Base-by-base conservation (phyloP, 805 yeast genomes). In the Martiniozyma abietophila region DNA sequence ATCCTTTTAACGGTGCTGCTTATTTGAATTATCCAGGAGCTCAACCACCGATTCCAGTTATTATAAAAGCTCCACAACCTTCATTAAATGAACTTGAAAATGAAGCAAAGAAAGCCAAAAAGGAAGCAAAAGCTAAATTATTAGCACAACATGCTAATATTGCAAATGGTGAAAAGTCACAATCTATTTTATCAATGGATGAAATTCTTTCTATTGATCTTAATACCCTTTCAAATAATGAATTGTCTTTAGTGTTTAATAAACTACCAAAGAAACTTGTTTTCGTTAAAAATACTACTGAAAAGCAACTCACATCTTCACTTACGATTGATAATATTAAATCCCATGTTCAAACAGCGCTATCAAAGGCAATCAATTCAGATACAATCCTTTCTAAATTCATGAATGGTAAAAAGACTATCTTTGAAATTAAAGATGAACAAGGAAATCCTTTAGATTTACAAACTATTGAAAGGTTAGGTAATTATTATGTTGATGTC, bases 1-100 rank as follows among this genome's bases (percentile, higher is more conserved):
- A 84, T 48, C 71, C 73, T 27, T 48, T 63, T 40, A 77, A 82
- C 48, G 81, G 84, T 28, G 96, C 95, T 3, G 69, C 73, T 14
- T 86, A 84, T 49, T 65, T 84, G 47, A 50, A 54, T 29, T 30
- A 38, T 18, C 40, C 43, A n/a, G 56, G 50, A 23, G 49, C 60
- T 20, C 29, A 44, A 35, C 60, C 62, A 16, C 43, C 39, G 12
- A 58, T 59, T 28, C 58, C 58, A 1, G 58, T 59, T 18, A 59
- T 55, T 9, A 40, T 46, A 8, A 38, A 41, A 14, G 41, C 41
- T 4, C 42, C 38, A 9, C 35, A 31, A 3, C 33, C 40, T 8
- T 38, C 40, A 20, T 41, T 39, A 4, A 25, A 31, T 12, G 43
- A 36, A 11, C 39, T 40, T 16, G 15, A 36, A n/a, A 38, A 35